phyloP scores from a whole-genome alignment of 1,139 yeast species.

The Hanseniaspora gamundiae region DNA sequence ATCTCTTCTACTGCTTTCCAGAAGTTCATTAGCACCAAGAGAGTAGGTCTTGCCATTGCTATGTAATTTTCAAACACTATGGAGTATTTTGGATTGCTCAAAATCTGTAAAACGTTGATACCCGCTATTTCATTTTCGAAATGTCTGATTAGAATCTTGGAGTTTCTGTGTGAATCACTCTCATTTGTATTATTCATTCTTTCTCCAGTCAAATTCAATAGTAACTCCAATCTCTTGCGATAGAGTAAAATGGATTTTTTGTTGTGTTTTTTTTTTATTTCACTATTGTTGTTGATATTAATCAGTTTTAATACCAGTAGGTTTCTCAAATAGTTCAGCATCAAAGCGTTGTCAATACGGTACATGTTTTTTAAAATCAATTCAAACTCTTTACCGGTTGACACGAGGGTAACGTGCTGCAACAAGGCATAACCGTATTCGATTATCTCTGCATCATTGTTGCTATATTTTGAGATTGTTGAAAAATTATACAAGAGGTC shows the following conservation, averaged over 20 bases:
- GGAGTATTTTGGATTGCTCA: constrained; percentile 35
- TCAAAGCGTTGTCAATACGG: constrained; percentile 9
- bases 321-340: constrained; percentile 13
- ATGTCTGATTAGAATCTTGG: constrained; percentile 8
- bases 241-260: constrained; percentile 17
- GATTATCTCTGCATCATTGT: constrained; percentile 6
- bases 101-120: constrained; percentile 29
- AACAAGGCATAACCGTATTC: constrained; percentile 8
- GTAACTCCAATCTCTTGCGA: constrained; percentile 23
- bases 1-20: constrained; percentile 60
- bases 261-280: constrained; percentile 10
- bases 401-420: constrained; percentile 15
- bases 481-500: too few relatives aligned
- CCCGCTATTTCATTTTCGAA: constrained; percentile 19
- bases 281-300: constrained; percentile 8
- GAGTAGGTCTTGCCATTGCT: constrained; percentile 24
- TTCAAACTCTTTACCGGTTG: constrained; percentile 18
- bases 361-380: constrained; percentile 16
- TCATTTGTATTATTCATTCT: constrained; percentile 12
- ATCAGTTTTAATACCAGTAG: constrained; percentile 11
- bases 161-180: neutral
- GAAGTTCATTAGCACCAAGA: constrained; percentile 32
- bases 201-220: constrained; percentile 26
- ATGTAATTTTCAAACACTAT: constrained; percentile 46
- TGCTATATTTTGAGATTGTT: too few relatives aligned